Evolutionary conservation across 441 rosid species (phyloP), one percentile per base, ranked within the genome.

Genomic region (Brassica balearica): DNA sequence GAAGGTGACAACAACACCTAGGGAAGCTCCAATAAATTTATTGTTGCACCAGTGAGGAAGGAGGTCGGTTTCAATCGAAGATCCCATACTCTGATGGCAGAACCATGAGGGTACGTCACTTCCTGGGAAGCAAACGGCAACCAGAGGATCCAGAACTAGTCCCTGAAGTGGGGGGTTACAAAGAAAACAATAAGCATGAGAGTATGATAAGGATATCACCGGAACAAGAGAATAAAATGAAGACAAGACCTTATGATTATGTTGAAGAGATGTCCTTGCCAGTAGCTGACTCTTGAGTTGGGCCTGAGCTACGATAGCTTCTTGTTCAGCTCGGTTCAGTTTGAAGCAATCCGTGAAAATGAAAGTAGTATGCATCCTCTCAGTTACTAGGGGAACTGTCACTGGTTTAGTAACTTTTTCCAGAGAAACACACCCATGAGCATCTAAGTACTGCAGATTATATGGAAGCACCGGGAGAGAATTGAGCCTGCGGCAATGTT

Each of bases 241-340:
- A 62, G 1, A 43, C 20, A 4, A 5, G 25, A 79, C 79, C 82
- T 79, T 64, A 2, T 69, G 62, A 10, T 69, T 74, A 55, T 58
- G 55, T 43, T 79, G 82, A 74, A 62, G 55, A 79, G 53, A 69
- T 19, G 32, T 58, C 4, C 65, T 74, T 0, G 32, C 79, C 9
- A 79, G 34, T 15, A 79, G 66, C 25, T 79, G 82, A 38, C 75
- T 74, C 71, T 74, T 74, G 41, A 65, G 71, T 34, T 74, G 71
- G 17, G 65, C 65, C 8, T 74, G 77, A 65, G 38, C 56, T 8
- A 74, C 71, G 36, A 74, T 74, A 36, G 6, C 25, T 65, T 74
- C 77, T 0, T 74, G 71, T 6, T 63, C 82, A 23, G 41, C 53
- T 15, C 19, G 32, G 51, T n/a, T 72, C 10, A 78, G 69, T 0